These are phyloP conservation scores for Phytopythium ostracodes DNA, from an alignment of 352 stramenopile species.

Conservation along the genomic window DNA sequence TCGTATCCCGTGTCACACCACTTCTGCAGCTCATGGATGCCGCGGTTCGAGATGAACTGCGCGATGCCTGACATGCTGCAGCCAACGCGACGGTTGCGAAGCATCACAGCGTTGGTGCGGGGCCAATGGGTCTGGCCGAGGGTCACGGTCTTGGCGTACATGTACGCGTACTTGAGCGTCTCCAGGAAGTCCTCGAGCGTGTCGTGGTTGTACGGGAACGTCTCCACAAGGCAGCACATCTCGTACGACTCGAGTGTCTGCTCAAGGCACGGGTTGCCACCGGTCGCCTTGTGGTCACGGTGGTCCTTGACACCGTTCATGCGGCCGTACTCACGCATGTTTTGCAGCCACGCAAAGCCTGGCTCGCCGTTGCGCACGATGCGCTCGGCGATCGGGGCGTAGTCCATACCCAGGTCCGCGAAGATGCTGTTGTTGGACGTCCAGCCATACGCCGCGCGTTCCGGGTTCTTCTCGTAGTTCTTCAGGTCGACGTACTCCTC, in stretches of 20 bases:
- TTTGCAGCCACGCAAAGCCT: slow-evolving; percentile 93
- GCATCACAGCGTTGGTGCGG: slow-evolving; percentile 90
- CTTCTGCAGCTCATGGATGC: slow-evolving; percentile 75
- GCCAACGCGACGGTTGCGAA: slow-evolving; percentile 90
- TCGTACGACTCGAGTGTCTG: slow-evolving; percentile 92
- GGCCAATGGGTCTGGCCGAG: slow-evolving; percentile 90
- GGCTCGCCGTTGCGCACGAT: slow-evolving; percentile 89
- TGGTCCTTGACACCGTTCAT: slow-evolving; percentile 86
- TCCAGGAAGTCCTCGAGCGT: slow-evolving; percentile 85
- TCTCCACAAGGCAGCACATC: slow-evolving; percentile 94
- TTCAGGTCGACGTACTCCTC: slow-evolving; percentile 91
- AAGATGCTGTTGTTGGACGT: slow-evolving; percentile 95
- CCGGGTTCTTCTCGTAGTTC: slow-evolving; percentile 88
- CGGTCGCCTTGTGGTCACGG: slow-evolving; percentile 74
- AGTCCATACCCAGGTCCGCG: slow-evolving; percentile 91
- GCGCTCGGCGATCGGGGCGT: slow-evolving; percentile 78
- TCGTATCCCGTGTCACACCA: slow-evolving; percentile 89
- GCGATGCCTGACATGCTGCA: slow-evolving; percentile 92
- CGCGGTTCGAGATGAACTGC: slow-evolving; percentile 86
- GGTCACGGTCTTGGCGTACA: slow-evolving; percentile 95
- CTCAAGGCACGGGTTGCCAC: slow-evolving; percentile 92
- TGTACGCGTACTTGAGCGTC: slow-evolving; percentile 84
- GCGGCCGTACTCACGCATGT: slow-evolving; percentile 89
- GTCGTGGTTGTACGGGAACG: slow-evolving; percentile 86
- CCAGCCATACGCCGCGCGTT: slow-evolving; percentile 87